Conservation (phyloP, 2,329 filamentous ascomycete species). For the Monilinia vaccinii-corymbosi region DNA sequence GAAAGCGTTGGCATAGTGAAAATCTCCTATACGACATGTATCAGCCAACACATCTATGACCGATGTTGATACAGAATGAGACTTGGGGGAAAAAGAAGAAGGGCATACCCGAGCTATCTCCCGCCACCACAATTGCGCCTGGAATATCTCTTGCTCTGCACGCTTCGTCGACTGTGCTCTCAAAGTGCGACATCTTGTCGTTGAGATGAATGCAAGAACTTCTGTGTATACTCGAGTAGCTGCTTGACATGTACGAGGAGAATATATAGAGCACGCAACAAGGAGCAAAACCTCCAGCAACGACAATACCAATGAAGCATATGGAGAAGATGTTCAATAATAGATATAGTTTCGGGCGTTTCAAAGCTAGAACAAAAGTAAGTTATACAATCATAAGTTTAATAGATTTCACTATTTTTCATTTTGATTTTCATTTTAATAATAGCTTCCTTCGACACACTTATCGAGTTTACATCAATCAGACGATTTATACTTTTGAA, state of each 20-base stretch:
- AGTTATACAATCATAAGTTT: too few relatives aligned
- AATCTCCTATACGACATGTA: slow-evolving; percentile 26
- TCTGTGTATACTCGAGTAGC: too few relatives aligned
- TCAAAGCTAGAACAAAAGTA: too few relatives aligned
- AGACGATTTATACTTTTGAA: too few relatives aligned
- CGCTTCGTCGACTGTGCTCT: slow-evolving; percentile 16
- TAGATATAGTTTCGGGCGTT: too few relatives aligned
- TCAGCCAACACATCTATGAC: not conserved
- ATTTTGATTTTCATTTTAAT: too few relatives aligned
- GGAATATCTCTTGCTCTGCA: slow-evolving; percentile 17
- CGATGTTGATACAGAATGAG: not conserved
- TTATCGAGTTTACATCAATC: too few relatives aligned
- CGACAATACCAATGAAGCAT: not conserved
- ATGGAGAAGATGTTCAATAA: too few relatives aligned
- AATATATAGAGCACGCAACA: not conserved
- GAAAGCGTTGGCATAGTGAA: slow-evolving; percentile 31
- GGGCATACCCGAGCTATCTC: slow-evolving; percentile 16
- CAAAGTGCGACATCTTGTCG: slow-evolving; percentile 16
- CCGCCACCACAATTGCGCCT: slow-evolving; percentile 17
- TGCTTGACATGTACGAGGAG: not conserved
- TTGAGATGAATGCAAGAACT: not conserved
- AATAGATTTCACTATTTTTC: too few relatives aligned
- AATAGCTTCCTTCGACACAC: too few relatives aligned
- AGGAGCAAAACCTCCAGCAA: not conserved
- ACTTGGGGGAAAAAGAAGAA: not conserved